Evolutionary conservation across 805 yeast genomes (phyloP).

Genomic region (Schwanniomyces polymorphus): DNA sequence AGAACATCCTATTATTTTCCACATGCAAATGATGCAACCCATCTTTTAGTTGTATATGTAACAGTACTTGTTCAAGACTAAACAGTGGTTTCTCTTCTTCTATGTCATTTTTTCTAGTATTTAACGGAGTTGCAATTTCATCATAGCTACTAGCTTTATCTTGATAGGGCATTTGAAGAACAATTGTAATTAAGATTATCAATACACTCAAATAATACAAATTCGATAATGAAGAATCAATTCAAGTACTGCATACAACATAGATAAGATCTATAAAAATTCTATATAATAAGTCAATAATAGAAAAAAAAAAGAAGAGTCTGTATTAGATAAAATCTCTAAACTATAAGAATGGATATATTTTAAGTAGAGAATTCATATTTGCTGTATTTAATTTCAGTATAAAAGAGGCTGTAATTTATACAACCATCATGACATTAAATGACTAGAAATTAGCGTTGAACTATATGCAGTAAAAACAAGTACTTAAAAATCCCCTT

Average conservation of each 20-base stretch:
- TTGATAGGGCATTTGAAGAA: neutral
- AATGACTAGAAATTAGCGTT: neutral
- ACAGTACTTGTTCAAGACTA: constrained; percentile 37
- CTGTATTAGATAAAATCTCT: too few species aligned
- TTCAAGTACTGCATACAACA: neutral
- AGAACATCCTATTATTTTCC: constrained; percentile 33
- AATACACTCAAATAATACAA: too few species aligned
- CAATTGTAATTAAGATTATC: too few species aligned
- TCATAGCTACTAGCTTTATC: neutral
- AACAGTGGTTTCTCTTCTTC: constrained; percentile 11
- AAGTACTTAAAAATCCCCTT: neutral
- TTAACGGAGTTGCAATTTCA: neutral
- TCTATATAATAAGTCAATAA: neutral
- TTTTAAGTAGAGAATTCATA: neutral
- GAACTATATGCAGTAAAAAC: neutral
- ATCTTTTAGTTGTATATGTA: constrained; percentile 33
- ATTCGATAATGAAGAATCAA: neutral
- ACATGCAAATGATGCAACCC: constrained; percentile 26
- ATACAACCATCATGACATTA: neutral
- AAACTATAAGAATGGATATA: too few species aligned
- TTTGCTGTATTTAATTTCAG: neutral
- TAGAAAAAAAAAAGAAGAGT: neutral
- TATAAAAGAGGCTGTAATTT: neutral
- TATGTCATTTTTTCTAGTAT: neutral
- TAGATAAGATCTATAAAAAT: neutral